These are phyloP conservation scores for Pseudocercospora vitis DNA, from an alignment of 2,329 filamentous ascomycete species.

Conservation along the genomic window DNA sequence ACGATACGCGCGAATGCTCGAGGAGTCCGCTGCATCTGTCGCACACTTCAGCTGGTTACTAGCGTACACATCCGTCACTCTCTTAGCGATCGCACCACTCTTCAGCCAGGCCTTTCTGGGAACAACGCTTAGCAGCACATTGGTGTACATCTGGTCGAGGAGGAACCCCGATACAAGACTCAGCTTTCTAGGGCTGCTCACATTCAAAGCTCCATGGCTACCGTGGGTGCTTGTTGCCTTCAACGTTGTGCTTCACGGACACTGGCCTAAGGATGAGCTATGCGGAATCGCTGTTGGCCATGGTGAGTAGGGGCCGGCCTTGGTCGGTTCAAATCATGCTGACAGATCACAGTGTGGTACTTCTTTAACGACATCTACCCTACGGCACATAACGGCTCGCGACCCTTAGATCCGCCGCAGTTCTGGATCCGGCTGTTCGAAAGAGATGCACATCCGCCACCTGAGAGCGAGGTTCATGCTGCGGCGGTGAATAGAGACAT, in stretches of 20 bases:
- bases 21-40: slow-evolving; percentile 90
- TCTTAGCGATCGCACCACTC: slow-evolving; percentile 79
- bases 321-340: neutral
- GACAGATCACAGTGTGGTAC: slow-evolving; percentile 69
- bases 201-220: slow-evolving; percentile 90
- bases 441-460: slow-evolving; percentile 33
- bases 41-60: slow-evolving; percentile 96
- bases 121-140: slow-evolving; percentile 84
- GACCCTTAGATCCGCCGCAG: slow-evolving; percentile 81
- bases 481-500: slow-evolving; percentile 35
- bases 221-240: slow-evolving; percentile 96
- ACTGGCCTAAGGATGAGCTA: slow-evolving; percentile 90
- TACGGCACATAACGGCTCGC: slow-evolving; percentile 77
- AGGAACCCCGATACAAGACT: slow-evolving; percentile 89
- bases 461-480: slow-evolving; percentile 34
- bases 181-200: slow-evolving; percentile 75
- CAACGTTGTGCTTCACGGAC: slow-evolving; percentile 85
- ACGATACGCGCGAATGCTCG: slow-evolving; percentile 89
- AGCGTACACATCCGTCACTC: slow-evolving; percentile 75
- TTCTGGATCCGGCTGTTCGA: slow-evolving; percentile 91
- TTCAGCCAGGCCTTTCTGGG: slow-evolving; percentile 92
- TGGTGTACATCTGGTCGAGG: slow-evolving; percentile 97
- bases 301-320: slow-evolving; percentile 42
- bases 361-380: slow-evolving; percentile 98
- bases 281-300: slow-evolving; percentile 94